Evolutionary conservation across 2,329 filamentous ascomycete genomes (phyloP), one percentile per base, ranked within the genome.

Genomic region (Aspergillus floridensis): DNA sequence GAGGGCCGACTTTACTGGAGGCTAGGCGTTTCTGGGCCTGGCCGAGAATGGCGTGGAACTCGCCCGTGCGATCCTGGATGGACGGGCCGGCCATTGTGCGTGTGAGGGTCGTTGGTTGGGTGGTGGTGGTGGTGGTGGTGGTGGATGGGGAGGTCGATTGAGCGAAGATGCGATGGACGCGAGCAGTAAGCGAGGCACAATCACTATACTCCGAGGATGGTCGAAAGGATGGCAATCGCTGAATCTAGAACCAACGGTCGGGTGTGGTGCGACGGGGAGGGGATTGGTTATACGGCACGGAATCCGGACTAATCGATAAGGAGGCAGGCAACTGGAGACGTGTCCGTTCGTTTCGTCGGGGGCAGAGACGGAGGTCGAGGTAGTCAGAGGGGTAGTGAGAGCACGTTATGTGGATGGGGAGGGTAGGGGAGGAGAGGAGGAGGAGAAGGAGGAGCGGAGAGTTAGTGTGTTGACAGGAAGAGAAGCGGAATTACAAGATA

Each of bases 31-130:
- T 90, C 78, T 96, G 92, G 54, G 91, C 90, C 74, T 96, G 91
- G 49, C 86, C 82, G 63, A 98, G 86, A 71, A 98, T 96, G 65
- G 92, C 90, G 75, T 88, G 89, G 84, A 99, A 99, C 83, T 99
- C 95, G 72, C 87, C 85, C 59, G 95, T 99, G 72, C 95, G 91
- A 81, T 99, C 95, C 82, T 99, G 95, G 76, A 98, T 96, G 54
- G 92, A 93, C 56, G 80, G 76, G 49, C 81, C 79, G 60, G 82
- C 78, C 81, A 84, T 86, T 64, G 72, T 76, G 66, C 22, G 46
- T 12, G 29, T 16, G 31, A 24, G n/a, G 21, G 22, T 53, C 19
- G 26, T 16, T 38, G 22, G n/a, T 10, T 10, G 32, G 12, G 14
- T 35, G 14, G 26, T 35, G 32, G 32, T 35, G 12, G 32, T 14